Base-by-base conservation (phyloP, 306 rosid genomes). In the Crataegus laevigata region DNA sequence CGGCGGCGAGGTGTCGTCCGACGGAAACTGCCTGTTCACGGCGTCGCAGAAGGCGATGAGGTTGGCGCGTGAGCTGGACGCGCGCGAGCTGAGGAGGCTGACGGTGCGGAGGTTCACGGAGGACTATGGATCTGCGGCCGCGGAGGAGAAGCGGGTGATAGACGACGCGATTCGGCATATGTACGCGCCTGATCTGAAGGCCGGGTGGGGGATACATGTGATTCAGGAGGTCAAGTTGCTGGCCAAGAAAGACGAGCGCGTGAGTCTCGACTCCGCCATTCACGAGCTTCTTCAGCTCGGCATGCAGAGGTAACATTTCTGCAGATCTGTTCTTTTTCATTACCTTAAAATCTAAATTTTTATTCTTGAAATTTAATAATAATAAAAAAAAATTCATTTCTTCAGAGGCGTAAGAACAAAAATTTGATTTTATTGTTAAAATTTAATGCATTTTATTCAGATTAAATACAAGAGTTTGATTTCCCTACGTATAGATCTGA, bases 1-100 rank as follows among this genome's bases (percentile, higher is more conserved):
- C 70, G 98, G 98, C 50, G 97, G 98, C 0, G 97, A 94, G 81
- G 97, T 94, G n/a, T 92, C 96, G 0, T 66, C 98, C 30, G 98
- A 94, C 62, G 97, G 98, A 1, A 94, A 94, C 87, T 94, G 97
- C 73, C 81, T 94, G 22, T 94, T 91, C 83, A 91, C 97, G 50
- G 98, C 98, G 75, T 90, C 96, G 3, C 83, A 79, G 64, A 91
- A 91, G 85, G 98, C 96, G 34, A 94, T 94, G 96, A 72, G 3
- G 47, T 65, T 15, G 61, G 86, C 82, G 61, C 76, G 84, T 80
- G 96, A 78, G 32, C 19, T 90, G 19, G 85, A 91, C 83, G 89
- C 96, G 71, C 86, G 83, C 47, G 97, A 87, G 54, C 82, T 94
- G 71, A 79, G 98, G 88, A 80, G 89, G 84, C 78, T 93, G 78